These are phyloP conservation scores for Discostella stelligera DNA, from an alignment of 352 stramenopile genomes.

Conservation along the genomic window DNA sequence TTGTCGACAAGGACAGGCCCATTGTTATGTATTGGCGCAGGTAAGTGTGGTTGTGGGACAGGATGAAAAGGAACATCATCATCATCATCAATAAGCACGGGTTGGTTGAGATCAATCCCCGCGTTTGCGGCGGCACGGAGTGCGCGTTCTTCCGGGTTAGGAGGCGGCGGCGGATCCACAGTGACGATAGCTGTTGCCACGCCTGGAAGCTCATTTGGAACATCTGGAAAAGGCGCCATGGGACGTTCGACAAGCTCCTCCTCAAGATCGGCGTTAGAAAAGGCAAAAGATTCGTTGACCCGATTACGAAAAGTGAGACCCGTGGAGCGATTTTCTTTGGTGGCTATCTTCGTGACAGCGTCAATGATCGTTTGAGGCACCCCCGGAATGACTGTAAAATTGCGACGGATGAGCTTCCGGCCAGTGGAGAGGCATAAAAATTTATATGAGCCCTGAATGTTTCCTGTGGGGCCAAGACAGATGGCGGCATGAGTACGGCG, in stretches of 20 bases:
- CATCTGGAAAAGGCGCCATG: constrained; percentile 2
- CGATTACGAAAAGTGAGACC: constrained; percentile 2
- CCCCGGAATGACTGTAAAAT: constrained; percentile 17
- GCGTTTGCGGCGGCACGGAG: too few relatives aligned
- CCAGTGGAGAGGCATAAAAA: constrained; percentile 30
- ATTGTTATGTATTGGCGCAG: too few relatives aligned
- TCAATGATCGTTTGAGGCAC: constrained; percentile 51
- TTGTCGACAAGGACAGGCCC: too few relatives aligned
- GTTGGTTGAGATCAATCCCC: too few relatives aligned
- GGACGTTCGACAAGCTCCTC: neutral
- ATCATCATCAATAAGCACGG: too few relatives aligned
- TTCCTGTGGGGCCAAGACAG: constrained; percentile 39
- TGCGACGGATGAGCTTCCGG: constrained; percentile 3
- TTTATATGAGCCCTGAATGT: constrained; percentile 39
- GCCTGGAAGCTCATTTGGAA: constrained; percentile 4
- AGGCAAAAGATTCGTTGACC: neutral
- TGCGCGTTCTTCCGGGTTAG: too few relatives aligned
- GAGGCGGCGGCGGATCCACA: too few relatives aligned
- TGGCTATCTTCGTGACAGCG: constrained; percentile 19
- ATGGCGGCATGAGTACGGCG: constrained; percentile 41
- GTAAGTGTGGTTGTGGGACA: too few relatives aligned
- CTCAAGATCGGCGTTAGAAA: neutral
- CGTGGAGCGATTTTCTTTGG: neutral
- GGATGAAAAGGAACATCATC: too few relatives aligned
- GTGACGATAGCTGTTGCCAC: neutral